phyloP scores from a whole-genome alignment of 2,329 filamentous ascomycete genomes.

The Fusarium buharicum region DNA sequence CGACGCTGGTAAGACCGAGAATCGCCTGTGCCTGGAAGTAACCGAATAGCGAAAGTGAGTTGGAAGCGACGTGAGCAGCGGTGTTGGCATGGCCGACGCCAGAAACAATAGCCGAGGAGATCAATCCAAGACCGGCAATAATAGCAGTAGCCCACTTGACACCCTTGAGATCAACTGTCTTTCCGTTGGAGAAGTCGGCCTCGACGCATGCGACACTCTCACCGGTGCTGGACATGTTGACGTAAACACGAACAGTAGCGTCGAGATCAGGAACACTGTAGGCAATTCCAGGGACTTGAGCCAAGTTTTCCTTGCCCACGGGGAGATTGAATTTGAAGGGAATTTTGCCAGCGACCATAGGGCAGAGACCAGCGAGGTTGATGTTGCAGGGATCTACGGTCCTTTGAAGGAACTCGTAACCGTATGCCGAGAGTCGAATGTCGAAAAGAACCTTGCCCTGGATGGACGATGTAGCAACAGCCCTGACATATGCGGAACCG shows the following conservation, averaged over 20 bases:
- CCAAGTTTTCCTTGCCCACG: conserved; percentile 66
- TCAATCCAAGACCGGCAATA: conserved; percentile 83
- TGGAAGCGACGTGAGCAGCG: conserved; percentile 92
- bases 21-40: conserved; percentile 97
- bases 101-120: conserved; percentile 88
- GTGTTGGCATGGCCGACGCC: conserved; percentile 93
- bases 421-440: conserved; percentile 82
- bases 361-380: conserved; percentile 80
- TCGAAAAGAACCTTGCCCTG: conserved; percentile 84
- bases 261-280: conserved; percentile 93
- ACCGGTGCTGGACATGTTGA: conserved; percentile 73
- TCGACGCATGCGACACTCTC: conserved; percentile 85
- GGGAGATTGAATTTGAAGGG: conserved; percentile 76
- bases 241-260: conserved; percentile 81
- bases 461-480: conserved; percentile 84
- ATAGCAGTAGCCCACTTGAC: conserved; percentile 92
- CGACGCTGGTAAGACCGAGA: conserved; percentile 83
- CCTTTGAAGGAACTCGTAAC: conserved; percentile 74
- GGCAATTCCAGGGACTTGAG: conserved; percentile 80
- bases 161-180: conserved; percentile 88
- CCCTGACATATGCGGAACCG: conserved; percentile 75
- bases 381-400: conserved; percentile 80
- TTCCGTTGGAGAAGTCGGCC: conserved; percentile 87
- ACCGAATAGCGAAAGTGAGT: conserved; percentile 90
- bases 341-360: conserved; percentile 88